Evolutionary conservation across 2,329 filamentous ascomycete species (phyloP).

Genomic region (Cryphonectria parasitica): DNA sequence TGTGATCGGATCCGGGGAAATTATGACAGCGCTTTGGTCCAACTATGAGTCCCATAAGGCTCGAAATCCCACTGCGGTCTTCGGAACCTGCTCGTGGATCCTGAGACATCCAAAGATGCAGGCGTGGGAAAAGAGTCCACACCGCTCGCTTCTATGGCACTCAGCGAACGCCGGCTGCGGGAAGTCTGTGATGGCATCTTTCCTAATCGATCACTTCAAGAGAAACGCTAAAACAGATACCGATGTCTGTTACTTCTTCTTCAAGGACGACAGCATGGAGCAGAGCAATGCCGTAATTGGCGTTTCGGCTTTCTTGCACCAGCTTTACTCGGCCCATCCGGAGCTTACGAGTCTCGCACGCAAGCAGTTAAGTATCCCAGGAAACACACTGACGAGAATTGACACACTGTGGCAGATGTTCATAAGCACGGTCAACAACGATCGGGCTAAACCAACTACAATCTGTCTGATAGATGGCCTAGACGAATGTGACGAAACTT

Average conservation of each 20-base stretch:
- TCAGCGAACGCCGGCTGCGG: constrained; percentile 24
- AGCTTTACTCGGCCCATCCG: constrained; percentile 21
- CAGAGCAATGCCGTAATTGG: constrained; percentile 23
- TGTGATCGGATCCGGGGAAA: not conserved
- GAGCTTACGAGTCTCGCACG: not conserved
- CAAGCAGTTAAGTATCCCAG: not conserved
- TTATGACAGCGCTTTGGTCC: not conserved
- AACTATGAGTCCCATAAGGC: not conserved
- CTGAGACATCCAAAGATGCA: not conserved
- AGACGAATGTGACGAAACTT: constrained; percentile 29
- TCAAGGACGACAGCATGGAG: constrained; percentile 28
- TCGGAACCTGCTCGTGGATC: not conserved
- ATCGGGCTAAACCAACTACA: not conserved
- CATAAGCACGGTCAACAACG: not conserved
- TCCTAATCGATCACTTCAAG: constrained; percentile 24
- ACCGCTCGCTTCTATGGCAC: not conserved
- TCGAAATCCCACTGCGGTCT: not conserved
- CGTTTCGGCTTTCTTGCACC: constrained; percentile 18
- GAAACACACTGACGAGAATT: not conserved
- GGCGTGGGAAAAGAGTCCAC: not conserved
- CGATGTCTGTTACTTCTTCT: constrained; percentile 30
- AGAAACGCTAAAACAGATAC: not conserved
- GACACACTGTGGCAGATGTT: not conserved
- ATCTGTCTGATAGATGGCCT: constrained; percentile 32
- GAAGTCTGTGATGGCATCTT: constrained; percentile 29